Conservation (phyloP, 2,329 filamentous ascomycete species). For the Pseudodiploospora longispora region DNA sequence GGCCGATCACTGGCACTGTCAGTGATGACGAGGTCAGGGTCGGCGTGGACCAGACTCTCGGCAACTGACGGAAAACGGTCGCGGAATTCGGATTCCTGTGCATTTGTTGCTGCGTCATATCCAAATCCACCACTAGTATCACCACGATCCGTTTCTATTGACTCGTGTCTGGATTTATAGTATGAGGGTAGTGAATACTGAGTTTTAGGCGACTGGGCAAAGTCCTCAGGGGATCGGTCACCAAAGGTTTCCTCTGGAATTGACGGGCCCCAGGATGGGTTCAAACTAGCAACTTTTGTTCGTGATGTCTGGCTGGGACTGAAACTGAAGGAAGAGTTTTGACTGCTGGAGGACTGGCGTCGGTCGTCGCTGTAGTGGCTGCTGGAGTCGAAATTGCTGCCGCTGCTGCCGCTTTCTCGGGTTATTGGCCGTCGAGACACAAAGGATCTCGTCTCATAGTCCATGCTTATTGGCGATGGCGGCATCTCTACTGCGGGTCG, state of each 20-base stretch:
- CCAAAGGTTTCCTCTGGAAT: constrained; percentile 11
- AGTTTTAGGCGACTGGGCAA: constrained; percentile 3
- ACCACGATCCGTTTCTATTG: too few species aligned
- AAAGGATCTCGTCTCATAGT: neutral
- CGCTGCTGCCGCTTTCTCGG: constrained; percentile 3
- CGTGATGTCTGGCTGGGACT: constrained; percentile 6
- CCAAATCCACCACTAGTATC: too few species aligned
- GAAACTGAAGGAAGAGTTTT: constrained; percentile 8
- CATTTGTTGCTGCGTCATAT: too few species aligned
- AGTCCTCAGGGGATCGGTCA: neutral
- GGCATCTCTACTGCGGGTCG: too few species aligned
- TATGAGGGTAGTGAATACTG: too few species aligned
- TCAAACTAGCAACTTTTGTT: constrained; percentile 6
- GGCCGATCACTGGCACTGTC: neutral
- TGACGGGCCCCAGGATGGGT: constrained; percentile 4
- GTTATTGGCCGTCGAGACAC: neutral
- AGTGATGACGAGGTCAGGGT: constrained; percentile 1
- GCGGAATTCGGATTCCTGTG: too few species aligned
- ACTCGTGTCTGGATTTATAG: too few species aligned
- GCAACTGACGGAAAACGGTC: constrained; percentile 5
- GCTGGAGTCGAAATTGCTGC: constrained; percentile 6
- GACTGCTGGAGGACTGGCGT: constrained; percentile 11
- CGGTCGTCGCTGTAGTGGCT: constrained; percentile 7
- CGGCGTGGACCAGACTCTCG: constrained; percentile 6
- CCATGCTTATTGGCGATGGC: too few species aligned